Evolutionary conservation across 2,329 filamentous ascomycete species (phyloP).

Genomic region (Curvularia sp.): DNA sequence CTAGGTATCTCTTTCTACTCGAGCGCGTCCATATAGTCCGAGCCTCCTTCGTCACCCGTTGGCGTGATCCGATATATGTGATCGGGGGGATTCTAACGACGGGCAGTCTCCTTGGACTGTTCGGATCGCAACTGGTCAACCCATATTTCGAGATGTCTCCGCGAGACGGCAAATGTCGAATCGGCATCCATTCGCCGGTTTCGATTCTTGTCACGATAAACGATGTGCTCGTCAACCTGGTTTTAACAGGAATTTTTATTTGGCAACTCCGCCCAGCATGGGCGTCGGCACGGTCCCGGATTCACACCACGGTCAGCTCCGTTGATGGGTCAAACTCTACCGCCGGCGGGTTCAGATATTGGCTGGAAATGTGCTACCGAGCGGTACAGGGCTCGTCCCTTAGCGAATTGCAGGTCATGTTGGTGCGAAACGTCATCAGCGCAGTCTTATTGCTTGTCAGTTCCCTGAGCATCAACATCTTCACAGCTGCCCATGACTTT

Average conservation of each 20-base stretch:
- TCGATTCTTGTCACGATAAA: slow-evolving; percentile 39
- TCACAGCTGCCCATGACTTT: slow-evolving; percentile 37
- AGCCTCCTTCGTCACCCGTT: slow-evolving; percentile 35
- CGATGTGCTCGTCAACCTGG: slow-evolving; percentile 46
- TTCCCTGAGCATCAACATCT: slow-evolving; percentile 45
- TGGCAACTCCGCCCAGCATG: slow-evolving; percentile 41
- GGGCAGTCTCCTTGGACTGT: slow-evolving; percentile 32
- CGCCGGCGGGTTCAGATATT: not conserved
- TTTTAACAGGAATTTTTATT: slow-evolving; percentile 46
- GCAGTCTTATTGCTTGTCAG: slow-evolving; percentile 41
- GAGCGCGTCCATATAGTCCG: slow-evolving; percentile 49
- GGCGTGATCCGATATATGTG: slow-evolving; percentile 44
- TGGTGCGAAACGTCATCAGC: slow-evolving; percentile 37
- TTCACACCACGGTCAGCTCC: not conserved
- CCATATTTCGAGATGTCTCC: slow-evolving; percentile 37
- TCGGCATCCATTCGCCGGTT: slow-evolving; percentile 43
- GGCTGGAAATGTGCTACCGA: not conserved
- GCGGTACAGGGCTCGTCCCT: slow-evolving; percentile 7
- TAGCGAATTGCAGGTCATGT: slow-evolving; percentile 27
- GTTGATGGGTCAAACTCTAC: not conserved
- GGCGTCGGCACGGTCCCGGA: not conserved
- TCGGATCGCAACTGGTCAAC: slow-evolving; percentile 28
- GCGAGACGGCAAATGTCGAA: slow-evolving; percentile 42
- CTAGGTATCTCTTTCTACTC: slow-evolving; percentile 48
- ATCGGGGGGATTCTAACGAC: slow-evolving; percentile 29